A percentile compares a stretch with the other conserved stretches of the same genome.
These are phyloP conservation scores for Xerocomellus dryophilus DNA, from an alignment of 768 basidiomycete genomes.

Conservation along the genomic window DNA sequence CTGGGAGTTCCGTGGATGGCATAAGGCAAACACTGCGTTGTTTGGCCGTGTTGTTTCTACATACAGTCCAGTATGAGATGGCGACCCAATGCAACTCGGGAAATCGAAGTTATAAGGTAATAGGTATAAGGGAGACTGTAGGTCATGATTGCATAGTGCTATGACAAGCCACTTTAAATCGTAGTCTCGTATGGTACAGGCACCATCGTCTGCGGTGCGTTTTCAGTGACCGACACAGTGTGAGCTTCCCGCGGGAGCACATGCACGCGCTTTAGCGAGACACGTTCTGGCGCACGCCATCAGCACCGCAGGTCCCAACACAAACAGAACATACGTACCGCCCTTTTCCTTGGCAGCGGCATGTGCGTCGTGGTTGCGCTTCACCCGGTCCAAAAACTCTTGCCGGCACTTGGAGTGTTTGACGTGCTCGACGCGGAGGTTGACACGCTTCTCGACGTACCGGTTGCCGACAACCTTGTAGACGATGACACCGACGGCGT, in stretches of 20 bases:
- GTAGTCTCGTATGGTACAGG: conserved; percentile 96
- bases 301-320: not conserved
- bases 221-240: conserved; percentile 68
- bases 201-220: conserved; percentile 89
- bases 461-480: conserved; percentile 99
- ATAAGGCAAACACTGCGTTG: not conserved
- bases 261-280: conserved; percentile 84
- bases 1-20: conserved; percentile 43
- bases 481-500: conserved; percentile 93
- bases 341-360: conserved; percentile 87
- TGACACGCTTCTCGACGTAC: conserved; percentile 99
- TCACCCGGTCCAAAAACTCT: conserved; percentile 96
- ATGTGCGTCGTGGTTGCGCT: conserved; percentile 83
- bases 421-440: conserved; percentile 95
- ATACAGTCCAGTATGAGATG: too few species aligned
- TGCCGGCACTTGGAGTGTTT: conserved; percentile 96
- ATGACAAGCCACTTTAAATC: conserved; percentile 55
- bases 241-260: conserved; percentile 76
- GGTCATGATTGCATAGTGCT: conserved; percentile 22
- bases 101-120: too few species aligned
- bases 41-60: conserved; percentile 11
- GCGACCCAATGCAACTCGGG: too few species aligned
- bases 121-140: too few species aligned
- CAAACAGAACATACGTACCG: conserved; percentile 44
- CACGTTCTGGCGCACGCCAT: conserved; percentile 50